Evolutionary conservation across 129 eudicot genomes (phyloP), one percentile per base, ranked within the genome.

Genomic region (Solidago caesia): DNA sequence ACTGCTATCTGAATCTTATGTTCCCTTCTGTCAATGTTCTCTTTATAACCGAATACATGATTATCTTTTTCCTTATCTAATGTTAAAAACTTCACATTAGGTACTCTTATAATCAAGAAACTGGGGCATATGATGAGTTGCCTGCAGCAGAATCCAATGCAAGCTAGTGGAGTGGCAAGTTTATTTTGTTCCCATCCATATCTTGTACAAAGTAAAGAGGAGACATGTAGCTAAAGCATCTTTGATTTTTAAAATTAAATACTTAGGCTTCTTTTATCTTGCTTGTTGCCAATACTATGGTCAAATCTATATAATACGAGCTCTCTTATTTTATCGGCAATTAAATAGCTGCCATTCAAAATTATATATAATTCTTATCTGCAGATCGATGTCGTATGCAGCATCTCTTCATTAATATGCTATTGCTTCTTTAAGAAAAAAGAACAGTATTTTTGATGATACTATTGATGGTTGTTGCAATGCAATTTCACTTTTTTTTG

Each of bases 61-160:
- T 29, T 26, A 8, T 26, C 6, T 0, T 27, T n/a, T 10, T 59
- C 3, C 14, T 69, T 58, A 12, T 21, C 42, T 48, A 65, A 59
- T 55, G 45, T 5, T 7, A 16, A 4, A 21, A 64, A 41, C 68
- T 39, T n/a, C 48, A 16, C 13, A 10, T 33, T 39, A 92, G 97
- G 97, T 92, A 83, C 75, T 81, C 89, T 3, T 92, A 89, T 64
- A 87, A 92, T 67, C 87, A 87, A 75, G 93, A 82, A 64, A 72
- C 87, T 26, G 85, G 87, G 21, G 74, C 82, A 0, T 92, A 92
- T 29, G 87, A 83, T 43, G 97, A 82, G 77, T 73, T 92, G 49
- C 82, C 79, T 9, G 81, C 77, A 27, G 80, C 67, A 45, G 82
- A 80, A n/a, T 64, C 83, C 44, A 60, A 53, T 39, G 25, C 56